A percentile compares a stretch with the other conserved stretches of the same genome.
Conservation (phyloP, 768 basidiomycete genomes). For the Mycena albidolilacea region DNA sequence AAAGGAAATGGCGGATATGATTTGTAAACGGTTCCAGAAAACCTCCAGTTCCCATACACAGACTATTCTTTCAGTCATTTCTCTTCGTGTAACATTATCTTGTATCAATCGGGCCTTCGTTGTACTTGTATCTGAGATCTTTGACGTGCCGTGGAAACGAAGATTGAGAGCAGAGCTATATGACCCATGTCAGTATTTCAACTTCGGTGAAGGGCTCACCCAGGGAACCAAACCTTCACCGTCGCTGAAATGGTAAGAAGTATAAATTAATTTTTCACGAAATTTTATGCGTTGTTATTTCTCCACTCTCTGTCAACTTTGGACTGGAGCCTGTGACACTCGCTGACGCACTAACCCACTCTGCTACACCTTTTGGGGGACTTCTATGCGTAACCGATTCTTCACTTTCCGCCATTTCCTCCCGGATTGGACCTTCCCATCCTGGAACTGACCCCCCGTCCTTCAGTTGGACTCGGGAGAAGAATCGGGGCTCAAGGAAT, state of each 20-base stretch:
- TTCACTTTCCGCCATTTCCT: background rate
- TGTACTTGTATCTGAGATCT: background rate
- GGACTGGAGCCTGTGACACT: background rate
- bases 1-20: background rate
- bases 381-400: background rate
- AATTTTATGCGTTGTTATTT: too few species aligned
- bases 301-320: background rate
- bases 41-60: background rate
- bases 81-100: background rate
- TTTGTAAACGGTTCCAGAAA: background rate
- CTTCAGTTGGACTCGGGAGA: slow-evolving; percentile 63
- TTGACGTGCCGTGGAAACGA: background rate
- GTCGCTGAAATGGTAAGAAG: too few species aligned
- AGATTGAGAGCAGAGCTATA: background rate
- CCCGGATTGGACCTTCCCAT: background rate
- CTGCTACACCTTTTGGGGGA: background rate
- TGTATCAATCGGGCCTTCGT: background rate
- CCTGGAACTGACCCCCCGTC: slow-evolving; percentile 7
- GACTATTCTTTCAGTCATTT: background rate
- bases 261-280: too few species aligned
- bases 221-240: background rate
- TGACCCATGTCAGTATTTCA: background rate
- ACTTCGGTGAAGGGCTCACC: background rate
- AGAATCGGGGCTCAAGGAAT: slow-evolving; percentile 65
- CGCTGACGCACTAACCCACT: background rate